These are phyloP conservation scores for Epithemia pelagica DNA, from an alignment of 108 stramenopile species.

Conservation along the genomic window DNA sequence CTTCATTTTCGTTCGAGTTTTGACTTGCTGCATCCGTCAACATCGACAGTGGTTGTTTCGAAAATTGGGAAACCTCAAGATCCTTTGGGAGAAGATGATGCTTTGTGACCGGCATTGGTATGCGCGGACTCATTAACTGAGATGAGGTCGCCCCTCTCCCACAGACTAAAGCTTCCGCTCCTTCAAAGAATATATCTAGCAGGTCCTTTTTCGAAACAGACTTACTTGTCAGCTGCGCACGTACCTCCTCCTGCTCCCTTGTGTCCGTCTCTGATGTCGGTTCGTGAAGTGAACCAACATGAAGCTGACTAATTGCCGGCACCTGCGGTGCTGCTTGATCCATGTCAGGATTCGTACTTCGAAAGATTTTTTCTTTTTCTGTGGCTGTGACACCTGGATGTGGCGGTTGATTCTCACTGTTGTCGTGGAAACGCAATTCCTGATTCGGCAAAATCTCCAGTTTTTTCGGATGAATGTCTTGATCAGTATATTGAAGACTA, in stretches of 20 bases:
- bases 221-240: not conserved
- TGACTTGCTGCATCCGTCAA: not conserved
- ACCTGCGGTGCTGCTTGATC: not conserved
- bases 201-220: not conserved
- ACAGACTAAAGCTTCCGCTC: not conserved
- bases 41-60: not conserved
- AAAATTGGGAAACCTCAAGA: not conserved
- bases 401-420: not conserved
- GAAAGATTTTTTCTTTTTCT: not conserved
- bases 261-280: not conserved
- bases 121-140: not conserved
- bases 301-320: not conserved
- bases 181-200: not conserved
- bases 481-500: not conserved
- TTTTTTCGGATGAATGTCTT: not conserved
- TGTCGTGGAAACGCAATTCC: too few species aligned
- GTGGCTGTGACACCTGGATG: not conserved
- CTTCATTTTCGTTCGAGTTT: not conserved
- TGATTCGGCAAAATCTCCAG: not conserved
- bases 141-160: not conserved
- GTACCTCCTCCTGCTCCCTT: too few species aligned
- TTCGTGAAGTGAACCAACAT: not conserved
- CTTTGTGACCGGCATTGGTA: not conserved
- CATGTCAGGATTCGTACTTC: not conserved
- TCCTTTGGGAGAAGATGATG: not conserved